phyloP scores from a whole-genome alignment of 2,329 filamentous ascomycete genomes.

The Epichloe sibirici region DNA sequence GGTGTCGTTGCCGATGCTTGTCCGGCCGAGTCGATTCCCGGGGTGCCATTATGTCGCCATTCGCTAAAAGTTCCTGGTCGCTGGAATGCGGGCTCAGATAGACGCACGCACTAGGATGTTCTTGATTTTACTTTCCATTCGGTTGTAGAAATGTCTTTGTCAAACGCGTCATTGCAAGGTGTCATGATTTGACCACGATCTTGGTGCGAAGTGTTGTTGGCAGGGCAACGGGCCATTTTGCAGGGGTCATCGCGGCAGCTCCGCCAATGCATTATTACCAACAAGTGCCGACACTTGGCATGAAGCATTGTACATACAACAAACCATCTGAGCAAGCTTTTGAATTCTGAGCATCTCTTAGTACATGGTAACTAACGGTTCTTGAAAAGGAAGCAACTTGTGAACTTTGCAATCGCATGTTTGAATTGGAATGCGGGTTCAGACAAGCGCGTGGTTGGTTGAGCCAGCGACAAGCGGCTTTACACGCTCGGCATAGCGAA shows the following conservation, averaged over 20 bases:
- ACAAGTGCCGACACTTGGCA: no score
- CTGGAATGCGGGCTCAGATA: constrained; percentile 9
- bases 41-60: constrained; percentile 4
- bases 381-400: no score
- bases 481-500: background rate
- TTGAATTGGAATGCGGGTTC: no score
- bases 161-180: background rate
- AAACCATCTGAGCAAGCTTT: no score
- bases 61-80: background rate
- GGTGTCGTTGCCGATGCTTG: constrained; percentile 15
- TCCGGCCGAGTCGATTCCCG: constrained; percentile 7
- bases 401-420: no score
- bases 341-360: no score
- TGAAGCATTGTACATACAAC: no score
- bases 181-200: background rate
- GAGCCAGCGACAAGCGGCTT: background rate
- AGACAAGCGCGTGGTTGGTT: no score
- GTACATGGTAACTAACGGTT: no score
- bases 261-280: no score
- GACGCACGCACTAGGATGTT: background rate
- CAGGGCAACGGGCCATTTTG: background rate
- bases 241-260: background rate
- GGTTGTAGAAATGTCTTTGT: background rate
- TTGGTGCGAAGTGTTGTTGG: constrained; percentile 1
- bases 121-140: background rate